Conservation (phyloP, 495 filamentous ascomycete species). For the Trichoderma erinaceum region DNA sequence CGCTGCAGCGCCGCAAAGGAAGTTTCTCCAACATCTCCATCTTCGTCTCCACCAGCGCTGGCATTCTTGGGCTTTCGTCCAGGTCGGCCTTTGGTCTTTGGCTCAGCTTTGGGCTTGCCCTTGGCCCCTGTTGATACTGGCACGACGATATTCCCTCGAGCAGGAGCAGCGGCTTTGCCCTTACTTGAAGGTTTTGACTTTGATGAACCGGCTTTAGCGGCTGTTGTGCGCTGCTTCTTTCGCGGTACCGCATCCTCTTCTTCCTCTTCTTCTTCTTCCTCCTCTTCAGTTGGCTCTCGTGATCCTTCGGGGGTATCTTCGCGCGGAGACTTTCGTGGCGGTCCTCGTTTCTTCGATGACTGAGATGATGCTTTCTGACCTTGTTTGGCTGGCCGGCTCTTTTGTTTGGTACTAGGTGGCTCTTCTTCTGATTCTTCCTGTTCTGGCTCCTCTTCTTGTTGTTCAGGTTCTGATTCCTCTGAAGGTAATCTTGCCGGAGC, state of each 20-base stretch:
- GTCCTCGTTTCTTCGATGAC: slow-evolving; percentile 10
- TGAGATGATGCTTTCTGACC: slow-evolving; percentile 15
- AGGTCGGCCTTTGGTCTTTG: slow-evolving; percentile 19
- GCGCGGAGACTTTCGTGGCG: background rate
- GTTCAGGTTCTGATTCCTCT: slow-evolving; percentile 2
- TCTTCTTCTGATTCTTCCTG: slow-evolving; percentile 22
- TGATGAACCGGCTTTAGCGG: background rate
- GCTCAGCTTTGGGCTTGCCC: slow-evolving; percentile 22
- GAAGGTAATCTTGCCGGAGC: background rate
- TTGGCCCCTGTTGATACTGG: slow-evolving; percentile 14
- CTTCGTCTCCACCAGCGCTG: slow-evolving; percentile 18
- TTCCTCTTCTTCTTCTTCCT: slow-evolving; percentile 21
- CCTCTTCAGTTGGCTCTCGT: background rate
- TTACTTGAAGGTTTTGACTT: slow-evolving; percentile 2
- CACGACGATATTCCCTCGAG: slow-evolving; percentile 17
- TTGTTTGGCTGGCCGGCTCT: slow-evolving; percentile 11
- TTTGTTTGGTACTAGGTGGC: slow-evolving; percentile 15
- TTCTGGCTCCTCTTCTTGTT: slow-evolving; percentile 5
- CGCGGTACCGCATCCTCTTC: slow-evolving; percentile 19
- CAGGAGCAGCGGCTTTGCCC: slow-evolving; percentile 17
- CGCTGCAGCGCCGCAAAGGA: slow-evolving; percentile 35
- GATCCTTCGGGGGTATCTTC: background rate
- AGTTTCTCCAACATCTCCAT: slow-evolving; percentile 33
- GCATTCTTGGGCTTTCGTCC: slow-evolving; percentile 22
- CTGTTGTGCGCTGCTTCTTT: slow-evolving; percentile 13